Percentiles rank a stretch among this genome's conserved stretches.
phyloP scores from a whole-genome alignment of 2,329 filamentous ascomycete species.

The Aureobasidium sp. region DNA sequence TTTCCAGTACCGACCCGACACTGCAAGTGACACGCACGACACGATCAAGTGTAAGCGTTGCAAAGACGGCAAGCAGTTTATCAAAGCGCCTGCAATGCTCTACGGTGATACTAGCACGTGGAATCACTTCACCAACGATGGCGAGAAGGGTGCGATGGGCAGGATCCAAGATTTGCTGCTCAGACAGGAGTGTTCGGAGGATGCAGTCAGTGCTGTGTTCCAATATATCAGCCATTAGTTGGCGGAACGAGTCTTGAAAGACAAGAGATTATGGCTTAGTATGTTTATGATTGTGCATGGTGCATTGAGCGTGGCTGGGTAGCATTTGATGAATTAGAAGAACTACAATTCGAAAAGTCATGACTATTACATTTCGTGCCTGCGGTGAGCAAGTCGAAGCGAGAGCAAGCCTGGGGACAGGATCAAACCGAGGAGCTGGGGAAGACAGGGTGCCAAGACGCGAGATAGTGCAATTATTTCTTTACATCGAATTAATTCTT shows the following conservation, averaged over 20 bases:
- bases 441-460: constrained; percentile 1
- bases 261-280: neutral
- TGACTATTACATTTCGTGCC: neutral
- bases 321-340: neutral
- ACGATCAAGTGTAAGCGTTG: constrained; percentile 98
- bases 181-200: constrained; percentile 72
- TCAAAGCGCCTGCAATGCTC: constrained; percentile 90
- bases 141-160: constrained; percentile 53
- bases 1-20: constrained; percentile 83
- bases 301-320: constrained; percentile 6
- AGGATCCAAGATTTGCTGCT: constrained; percentile 86
- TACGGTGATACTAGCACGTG: constrained; percentile 99
- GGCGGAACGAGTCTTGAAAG: neutral
- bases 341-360: neutral
- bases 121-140: constrained; percentile 90
- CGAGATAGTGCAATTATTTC: constrained; percentile 4
- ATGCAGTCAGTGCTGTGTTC: constrained; percentile 87
- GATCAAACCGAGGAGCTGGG: constrained; percentile 2
- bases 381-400: neutral
- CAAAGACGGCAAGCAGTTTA: constrained; percentile 68
- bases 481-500: neutral
- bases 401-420: neutral
- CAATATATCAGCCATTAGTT: constrained; percentile 89
- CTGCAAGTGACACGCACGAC: constrained; percentile 89
- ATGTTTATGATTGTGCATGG: constrained; percentile 1